Conservation (phyloP, 2,329 filamentous ascomycete genomes). For the Arthrinium phaeospermum region DNA sequence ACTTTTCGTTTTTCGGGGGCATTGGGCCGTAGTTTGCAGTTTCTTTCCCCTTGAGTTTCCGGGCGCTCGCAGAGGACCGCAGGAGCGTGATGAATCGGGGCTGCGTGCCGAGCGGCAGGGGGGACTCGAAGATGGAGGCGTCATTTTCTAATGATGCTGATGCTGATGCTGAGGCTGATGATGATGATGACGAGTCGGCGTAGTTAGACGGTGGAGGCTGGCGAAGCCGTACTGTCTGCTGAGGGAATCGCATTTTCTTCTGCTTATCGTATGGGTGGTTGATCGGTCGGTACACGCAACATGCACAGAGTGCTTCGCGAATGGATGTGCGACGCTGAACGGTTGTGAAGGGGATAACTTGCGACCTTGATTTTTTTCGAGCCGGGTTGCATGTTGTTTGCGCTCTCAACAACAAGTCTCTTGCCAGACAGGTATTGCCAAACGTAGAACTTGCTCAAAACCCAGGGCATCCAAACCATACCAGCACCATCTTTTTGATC, state of each 20-base stretch:
- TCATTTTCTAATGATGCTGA: neutral
- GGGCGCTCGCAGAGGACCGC: neutral
- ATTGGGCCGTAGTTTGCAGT: neutral
- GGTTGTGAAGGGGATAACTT: neutral
- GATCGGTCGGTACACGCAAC: neutral
- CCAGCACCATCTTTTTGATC: neutral
- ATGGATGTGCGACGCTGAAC: neutral
- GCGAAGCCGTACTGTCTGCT: neutral
- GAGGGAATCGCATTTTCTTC: neutral
- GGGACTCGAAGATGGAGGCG: neutral
- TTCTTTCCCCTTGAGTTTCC: neutral
- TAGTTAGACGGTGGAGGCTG: neutral
- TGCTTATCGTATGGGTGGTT: neutral
- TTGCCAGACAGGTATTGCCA: neutral
- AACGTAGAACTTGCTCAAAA: constrained; percentile 1
- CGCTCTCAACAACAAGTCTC: neutral
- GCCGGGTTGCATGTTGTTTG: neutral
- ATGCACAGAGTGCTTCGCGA: neutral
- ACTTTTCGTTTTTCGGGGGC: neutral
- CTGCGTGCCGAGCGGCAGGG: neutral
- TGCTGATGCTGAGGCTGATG: neutral
- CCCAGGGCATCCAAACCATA: neutral
- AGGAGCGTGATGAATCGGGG: neutral
- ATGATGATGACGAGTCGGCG: neutral
- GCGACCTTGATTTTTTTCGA: neutral